Evolutionary conservation across 768 basidiomycete species (phyloP), one percentile per base, ranked within the genome.

Genomic region (Boletus rufocinnamomeus): DNA sequence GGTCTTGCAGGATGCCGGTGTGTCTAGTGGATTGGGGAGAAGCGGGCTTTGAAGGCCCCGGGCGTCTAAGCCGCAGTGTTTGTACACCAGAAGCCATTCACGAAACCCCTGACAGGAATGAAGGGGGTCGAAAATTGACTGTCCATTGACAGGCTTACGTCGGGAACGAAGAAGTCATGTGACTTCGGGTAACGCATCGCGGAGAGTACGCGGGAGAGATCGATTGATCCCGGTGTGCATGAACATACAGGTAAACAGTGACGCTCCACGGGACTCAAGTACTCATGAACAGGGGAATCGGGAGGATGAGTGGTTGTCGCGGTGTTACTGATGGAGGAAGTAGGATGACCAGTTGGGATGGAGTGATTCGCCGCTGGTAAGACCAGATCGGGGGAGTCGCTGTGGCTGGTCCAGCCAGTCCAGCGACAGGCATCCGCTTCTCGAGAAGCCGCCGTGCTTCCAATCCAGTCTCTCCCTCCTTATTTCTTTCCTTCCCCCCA

Each of bases 1-100:
- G 87, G 65, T 93, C 91, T 72, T 93, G 90, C 27, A 93, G 78
- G 50, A 93, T 82, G 37, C 90, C 88, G 2, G 80, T 75, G 68
- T 91, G 86, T 50, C 86, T 68, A n/a, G 68, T 44, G 48, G 74
- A 65, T 23, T 67, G 69, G 25, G 76, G 70, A 43, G 69, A 61
- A 48, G 25, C 52, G 37, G 59, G 65, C 34, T 70, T 66, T 54
- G 58, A 11, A 25, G 56, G 43, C 9, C 72, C 74, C 25, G 82
- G 81, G 45, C 79, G 78, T 53, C 84, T 80, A 46, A 85, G 74
- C 43, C 82, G 80, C 61, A 85, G 65, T 40, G 76, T 75, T 64
- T 84, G 83, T 46, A 65, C 66, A 66, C 80, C 82, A 73, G 74
- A 69, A 65, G 75, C 77, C 72, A 82, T 82, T 30, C 28, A 4